A percentile compares a stretch with the other conserved stretches of the same genome.
These are phyloP conservation scores for Rhinocladiella similis DNA, from an alignment of 2,329 filamentous ascomycete species.

Conservation along the genomic window DNA sequence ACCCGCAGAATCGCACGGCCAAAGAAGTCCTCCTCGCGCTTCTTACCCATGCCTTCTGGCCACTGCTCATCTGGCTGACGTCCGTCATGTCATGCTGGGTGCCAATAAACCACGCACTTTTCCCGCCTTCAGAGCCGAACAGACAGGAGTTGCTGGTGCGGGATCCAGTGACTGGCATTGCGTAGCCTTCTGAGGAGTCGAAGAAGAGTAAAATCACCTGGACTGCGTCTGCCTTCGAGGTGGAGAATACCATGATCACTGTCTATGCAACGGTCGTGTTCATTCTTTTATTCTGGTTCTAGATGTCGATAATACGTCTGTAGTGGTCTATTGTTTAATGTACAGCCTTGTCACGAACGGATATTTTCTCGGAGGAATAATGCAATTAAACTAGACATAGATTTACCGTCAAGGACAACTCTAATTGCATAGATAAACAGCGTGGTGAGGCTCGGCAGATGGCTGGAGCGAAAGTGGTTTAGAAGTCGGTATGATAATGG, in stretches of 20 bases:
- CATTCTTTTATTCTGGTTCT: constrained; percentile 20
- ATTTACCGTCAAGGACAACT: too few species aligned
- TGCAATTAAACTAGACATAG: too few species aligned
- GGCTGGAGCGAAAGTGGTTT: too few species aligned
- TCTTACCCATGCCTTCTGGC: constrained; percentile 60
- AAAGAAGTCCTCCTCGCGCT: constrained; percentile 48
- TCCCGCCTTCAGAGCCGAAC: constrained; percentile 55
- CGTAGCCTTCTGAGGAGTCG: constrained; percentile 33
- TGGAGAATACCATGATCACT: constrained; percentile 12
- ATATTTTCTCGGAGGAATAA: too few species aligned
- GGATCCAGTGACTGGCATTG: constrained; percentile 47
- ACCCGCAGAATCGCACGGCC: constrained; percentile 30
- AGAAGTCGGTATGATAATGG: too few species aligned
- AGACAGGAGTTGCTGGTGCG: constrained; percentile 54
- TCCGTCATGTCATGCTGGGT: constrained; percentile 52
- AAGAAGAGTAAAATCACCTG: constrained; percentile 17
- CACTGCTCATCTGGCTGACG: constrained; percentile 55
- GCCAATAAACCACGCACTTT: constrained; percentile 58
- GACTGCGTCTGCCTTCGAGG: constrained; percentile 13
- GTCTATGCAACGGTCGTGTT: constrained; percentile 20
- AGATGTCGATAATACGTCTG: background rate
- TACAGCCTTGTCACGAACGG: too few species aligned
- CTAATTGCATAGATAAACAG: too few species aligned
- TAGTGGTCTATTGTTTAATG: too few species aligned
- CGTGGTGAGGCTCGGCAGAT: too few species aligned